phyloP scores from a whole-genome alignment of 2,329 filamentous ascomycete genomes.

The Scytalidium sp. region DNA sequence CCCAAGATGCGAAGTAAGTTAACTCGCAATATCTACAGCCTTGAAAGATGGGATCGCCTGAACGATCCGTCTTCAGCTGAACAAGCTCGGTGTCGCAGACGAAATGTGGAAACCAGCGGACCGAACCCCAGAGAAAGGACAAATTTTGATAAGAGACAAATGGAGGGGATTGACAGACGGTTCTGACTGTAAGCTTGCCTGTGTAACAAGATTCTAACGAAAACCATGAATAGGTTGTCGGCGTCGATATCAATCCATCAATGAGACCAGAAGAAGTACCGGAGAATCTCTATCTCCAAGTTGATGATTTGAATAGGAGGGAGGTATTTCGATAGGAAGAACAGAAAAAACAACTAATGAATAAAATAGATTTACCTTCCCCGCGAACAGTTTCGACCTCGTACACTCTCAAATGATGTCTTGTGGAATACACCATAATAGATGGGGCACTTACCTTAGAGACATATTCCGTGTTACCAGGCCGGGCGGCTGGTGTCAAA shows the following conservation, averaged over 20 bases:
- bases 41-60: neutral
- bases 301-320: conserved; percentile 69
- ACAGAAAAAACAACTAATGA: conserved; percentile 1
- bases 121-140: neutral
- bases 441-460: conserved; percentile 73
- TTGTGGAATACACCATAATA: conserved; percentile 31
- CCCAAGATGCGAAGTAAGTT: conserved; percentile 60
- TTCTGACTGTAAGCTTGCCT: too few species aligned
- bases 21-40: neutral
- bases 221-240: conserved; percentile 54
- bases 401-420: conserved; percentile 57
- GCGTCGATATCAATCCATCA: conserved; percentile 69
- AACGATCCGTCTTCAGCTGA: too few species aligned
- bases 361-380: conserved; percentile 58
- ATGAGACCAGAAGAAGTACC: conserved; percentile 64
- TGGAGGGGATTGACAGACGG: too few species aligned
- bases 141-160: neutral
- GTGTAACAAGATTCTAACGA: neutral
- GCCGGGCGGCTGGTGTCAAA: conserved; percentile 80
- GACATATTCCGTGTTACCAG: conserved; percentile 73
- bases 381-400: conserved; percentile 72
- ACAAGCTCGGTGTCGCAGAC: too few species aligned
- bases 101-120: too few species aligned
- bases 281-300: conserved; percentile 66
- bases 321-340: conserved; percentile 23